Base-by-base conservation (phyloP, 441 rosid genomes). In the Isatis lusitanica region DNA sequence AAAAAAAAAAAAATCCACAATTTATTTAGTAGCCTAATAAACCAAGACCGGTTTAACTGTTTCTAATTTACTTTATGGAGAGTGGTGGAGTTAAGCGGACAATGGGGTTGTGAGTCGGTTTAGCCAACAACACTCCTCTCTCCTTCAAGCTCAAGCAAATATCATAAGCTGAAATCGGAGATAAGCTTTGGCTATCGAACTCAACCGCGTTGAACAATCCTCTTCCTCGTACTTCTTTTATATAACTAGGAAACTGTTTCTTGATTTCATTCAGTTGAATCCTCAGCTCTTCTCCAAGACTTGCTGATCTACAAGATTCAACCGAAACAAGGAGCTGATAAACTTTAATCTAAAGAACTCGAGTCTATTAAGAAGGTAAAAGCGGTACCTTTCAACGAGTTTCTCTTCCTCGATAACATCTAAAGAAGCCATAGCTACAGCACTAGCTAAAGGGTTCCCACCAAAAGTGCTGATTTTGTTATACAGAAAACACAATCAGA, bases 71-170 rank as follows among this genome's bases (percentile, higher is more conserved):
- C 99, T 97, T 94, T 50, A 94, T 86, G 71, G 88, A 82, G 61
- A 94, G 96, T 21, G 98, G 98, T 61, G 99, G 98, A 66, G 98
- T 92, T 80, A 94, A 82, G 72, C 98, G 88, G 63, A 94, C 96
- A 68, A 94, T 89, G 10, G 94, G 84, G 48, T 87, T 80, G 74
- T 94, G 98, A 0, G 98, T 92, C 5, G 99, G 97, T 83, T 92
- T 94, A 53, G 98, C 97, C 21, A 94, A 96, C 21, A 94, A 96
- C 48, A 94, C 77, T 76, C 99, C 97, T 75, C 96, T 87, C 50
- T 84, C 98, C 85, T 90, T 94, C 90, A 94, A 79, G 86, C 85
- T 90, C 59, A 92, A 87, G 80, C 97, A 94, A 68, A 94, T 84
- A 78, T 90, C 98, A 43, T 84, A 94, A 40, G 99, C 97, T 40